Base-by-base conservation (phyloP, 768 basidiomycete species). In the Suillus decipiens region DNA sequence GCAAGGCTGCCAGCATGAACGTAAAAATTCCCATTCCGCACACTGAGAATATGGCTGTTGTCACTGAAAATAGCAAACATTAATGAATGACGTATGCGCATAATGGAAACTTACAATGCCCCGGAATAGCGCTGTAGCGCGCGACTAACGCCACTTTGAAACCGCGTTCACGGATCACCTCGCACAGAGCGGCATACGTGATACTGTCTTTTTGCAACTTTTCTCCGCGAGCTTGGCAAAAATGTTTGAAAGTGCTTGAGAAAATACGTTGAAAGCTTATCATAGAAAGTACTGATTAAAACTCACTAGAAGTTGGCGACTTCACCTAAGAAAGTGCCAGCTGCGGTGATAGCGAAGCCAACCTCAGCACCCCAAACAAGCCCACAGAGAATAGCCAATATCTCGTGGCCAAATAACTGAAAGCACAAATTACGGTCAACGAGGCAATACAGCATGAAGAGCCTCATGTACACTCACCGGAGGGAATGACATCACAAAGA, bases 361-460 rank as follows among this genome's bases (percentile, higher is more conserved):
- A 84, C 72, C 80, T 91, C 86, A 8, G 93, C 78, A 10, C 90
- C 92, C 90, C 91, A 95, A 3, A 94, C 89, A 36, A 94, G 74
- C 11, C 93, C 93, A 67, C 90, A 92, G 7, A 93, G 78, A 33
- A 94, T 82, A 22, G 89, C 89, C 41, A 94, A 83, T 63, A 95
- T 90, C 78, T 94, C 93, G 67, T 95, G 92, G 3, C 93, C 93
- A 69, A 93, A 94, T 14, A 94, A 82, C 82, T 89, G 58, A n/a
- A 33, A 60, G 54, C 31, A 50, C 48, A 54, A 54, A 54, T 54
- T n/a, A 36, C 34, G 2, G 31, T 51, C 50, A 51, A 51, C 31
- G 50, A 51, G 53, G 8, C 28, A 50, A 7, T 34, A 64, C 48
- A 61, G 42, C 24, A 53, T 50, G 53, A 36, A 48, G 5, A 4